A percentile compares a stretch with the other conserved stretches of the same genome.
Conservation (phyloP, 1,139 yeast species). For the Geotrichum klebahnii region DNA sequence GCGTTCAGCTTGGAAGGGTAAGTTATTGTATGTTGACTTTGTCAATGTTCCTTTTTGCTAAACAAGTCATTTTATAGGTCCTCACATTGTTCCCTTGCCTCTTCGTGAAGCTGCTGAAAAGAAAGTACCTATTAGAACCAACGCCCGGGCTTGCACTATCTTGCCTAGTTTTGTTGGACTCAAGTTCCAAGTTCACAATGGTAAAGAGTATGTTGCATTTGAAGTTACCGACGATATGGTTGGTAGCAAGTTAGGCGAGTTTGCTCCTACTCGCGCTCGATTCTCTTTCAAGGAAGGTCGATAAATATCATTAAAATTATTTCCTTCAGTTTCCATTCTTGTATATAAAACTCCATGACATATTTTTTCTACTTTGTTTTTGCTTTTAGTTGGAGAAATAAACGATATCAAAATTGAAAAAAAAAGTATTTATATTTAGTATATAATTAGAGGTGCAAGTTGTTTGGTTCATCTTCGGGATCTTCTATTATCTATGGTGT, state of each 20-base stretch:
- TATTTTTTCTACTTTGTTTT: too few relatives aligned
- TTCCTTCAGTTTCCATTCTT: background rate
- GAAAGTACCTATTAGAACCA: conserved; percentile 85
- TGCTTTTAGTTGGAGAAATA: too few relatives aligned
- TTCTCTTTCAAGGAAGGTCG: conserved; percentile 67
- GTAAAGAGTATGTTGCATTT: conserved; percentile 86
- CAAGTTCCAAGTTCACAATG: conserved; percentile 91
- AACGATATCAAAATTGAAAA: too few relatives aligned
- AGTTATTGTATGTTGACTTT: background rate
- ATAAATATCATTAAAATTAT: conserved; percentile 15
- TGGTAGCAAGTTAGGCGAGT: conserved; percentile 93
- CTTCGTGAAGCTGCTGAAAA: conserved; percentile 76
- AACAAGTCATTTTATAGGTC: conserved; percentile 48
- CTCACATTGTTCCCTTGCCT: conserved; percentile 90
- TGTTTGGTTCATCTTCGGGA: conserved; percentile 5
- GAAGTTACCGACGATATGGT: conserved; percentile 94
- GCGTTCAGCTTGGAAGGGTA: conserved; percentile 78
- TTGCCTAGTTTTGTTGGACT: conserved; percentile 93
- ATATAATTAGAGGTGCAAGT: background rate
- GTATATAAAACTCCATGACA: conserved; percentile 4
- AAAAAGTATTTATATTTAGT: background rate
- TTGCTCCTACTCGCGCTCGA: conserved; percentile 87
- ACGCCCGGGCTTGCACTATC: conserved; percentile 90
- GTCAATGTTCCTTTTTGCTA: background rate
- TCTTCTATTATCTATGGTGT: conserved; percentile 37